Conservation (phyloP, 2,329 filamentous ascomycete genomes). For the Xylaria sp. region DNA sequence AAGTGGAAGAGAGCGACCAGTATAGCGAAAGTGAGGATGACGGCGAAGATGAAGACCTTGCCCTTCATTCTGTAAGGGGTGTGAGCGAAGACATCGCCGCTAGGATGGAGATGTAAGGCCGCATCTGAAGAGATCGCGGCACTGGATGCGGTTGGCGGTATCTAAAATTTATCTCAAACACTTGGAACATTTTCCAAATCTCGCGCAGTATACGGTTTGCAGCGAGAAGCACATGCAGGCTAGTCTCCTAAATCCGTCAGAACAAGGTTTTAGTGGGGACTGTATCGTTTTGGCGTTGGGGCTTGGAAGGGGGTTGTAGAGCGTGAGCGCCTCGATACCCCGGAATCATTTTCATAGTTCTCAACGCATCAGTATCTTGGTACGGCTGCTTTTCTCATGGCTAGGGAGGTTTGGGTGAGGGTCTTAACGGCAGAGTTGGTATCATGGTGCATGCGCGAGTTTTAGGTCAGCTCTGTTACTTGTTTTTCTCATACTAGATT, state of each 20-base stretch:
- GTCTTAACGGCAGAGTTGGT: neutral
- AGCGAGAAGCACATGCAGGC: neutral
- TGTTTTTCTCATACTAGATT: neutral
- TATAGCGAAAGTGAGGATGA: slow-evolving; percentile 49
- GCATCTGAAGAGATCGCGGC: neutral
- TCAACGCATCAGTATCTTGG: slow-evolving; percentile 6
- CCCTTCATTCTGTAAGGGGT: slow-evolving; percentile 55
- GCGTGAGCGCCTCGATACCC: slow-evolving; percentile 19
- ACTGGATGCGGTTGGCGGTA: neutral
- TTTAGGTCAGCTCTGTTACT: neutral
- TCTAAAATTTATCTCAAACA: neutral
- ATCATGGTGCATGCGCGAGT: slow-evolving; percentile 1
- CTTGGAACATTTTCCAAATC: neutral
- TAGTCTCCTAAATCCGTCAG: neutral
- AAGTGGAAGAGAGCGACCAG: slow-evolving; percentile 55
- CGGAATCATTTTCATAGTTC: slow-evolving; percentile 8
- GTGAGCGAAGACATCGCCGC: slow-evolving; percentile 69
- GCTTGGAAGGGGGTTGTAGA: slow-evolving; percentile 9
- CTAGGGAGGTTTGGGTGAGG: neutral
- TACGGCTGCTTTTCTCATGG: slow-evolving; percentile 7
- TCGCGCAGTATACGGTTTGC: neutral
- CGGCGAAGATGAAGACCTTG: slow-evolving; percentile 49
- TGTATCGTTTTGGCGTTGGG: slow-evolving; percentile 17
- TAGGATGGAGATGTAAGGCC: slow-evolving; percentile 64
- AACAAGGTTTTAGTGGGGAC: neutral